Percentiles rank a stretch among this genome's conserved stretches.
Evolutionary conservation across 768 basidiomycete species (phyloP).

Genomic region (Myochromella boudieri): DNA sequence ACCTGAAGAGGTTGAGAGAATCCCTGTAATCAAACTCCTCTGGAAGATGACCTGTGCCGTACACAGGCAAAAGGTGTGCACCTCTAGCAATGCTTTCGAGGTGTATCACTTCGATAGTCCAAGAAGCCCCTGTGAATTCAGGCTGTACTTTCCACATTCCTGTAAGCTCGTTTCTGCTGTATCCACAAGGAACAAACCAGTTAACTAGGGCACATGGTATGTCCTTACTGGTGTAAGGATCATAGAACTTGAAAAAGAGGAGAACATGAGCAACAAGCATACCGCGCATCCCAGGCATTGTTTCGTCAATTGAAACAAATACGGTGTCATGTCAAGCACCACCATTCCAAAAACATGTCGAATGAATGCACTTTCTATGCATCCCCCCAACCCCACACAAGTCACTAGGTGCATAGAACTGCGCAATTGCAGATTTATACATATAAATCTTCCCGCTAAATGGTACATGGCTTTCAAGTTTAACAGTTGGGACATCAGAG

Average conservation of each 20-base stretch:
- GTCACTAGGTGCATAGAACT: constrained; percentile 13
- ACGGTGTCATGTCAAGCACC: neutral
- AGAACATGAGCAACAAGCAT: neutral
- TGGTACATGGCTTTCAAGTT: neutral
- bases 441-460: constrained; percentile 21
- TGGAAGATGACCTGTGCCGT: neutral
- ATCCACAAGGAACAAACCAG: neutral
- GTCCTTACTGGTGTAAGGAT: no score
- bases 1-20: neutral
- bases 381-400: constrained; percentile 12
- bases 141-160: neutral
- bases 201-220: neutral
- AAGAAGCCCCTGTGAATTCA: neutral
- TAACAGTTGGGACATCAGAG: neutral
- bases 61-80: neutral
- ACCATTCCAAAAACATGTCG: neutral
- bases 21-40: neutral
- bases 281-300: neutral
- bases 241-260: neutral
- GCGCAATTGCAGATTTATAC: constrained; percentile 17
- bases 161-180: neutral
- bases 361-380: constrained; percentile 5
- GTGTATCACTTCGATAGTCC: neutral
- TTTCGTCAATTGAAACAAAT: neutral
- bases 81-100: neutral